These are phyloP conservation scores for Penicillium corylophilum DNA, from an alignment of 2,329 filamentous ascomycete species.

Conservation along the genomic window DNA sequence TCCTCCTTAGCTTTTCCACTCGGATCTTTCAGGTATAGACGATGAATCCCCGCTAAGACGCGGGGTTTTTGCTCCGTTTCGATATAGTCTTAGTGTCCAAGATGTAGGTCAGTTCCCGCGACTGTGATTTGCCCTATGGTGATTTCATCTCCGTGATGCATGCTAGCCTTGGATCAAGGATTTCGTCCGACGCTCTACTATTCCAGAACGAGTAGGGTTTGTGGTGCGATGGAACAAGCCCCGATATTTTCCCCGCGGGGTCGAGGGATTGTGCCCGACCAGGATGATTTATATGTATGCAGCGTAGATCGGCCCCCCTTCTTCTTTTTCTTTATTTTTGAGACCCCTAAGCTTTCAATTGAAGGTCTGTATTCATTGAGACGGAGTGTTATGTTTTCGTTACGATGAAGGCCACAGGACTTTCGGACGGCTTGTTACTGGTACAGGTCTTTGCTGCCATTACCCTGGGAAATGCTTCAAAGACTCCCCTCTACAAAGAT, in stretches of 20 bases:
- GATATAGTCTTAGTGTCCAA: slow-evolving; percentile 13
- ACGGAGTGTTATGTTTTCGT: background rate
- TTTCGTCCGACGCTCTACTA: slow-evolving; percentile 4
- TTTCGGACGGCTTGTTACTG: slow-evolving; percentile 27
- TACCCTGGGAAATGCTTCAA: slow-evolving; percentile 15
- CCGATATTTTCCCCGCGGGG: slow-evolving; percentile 7
- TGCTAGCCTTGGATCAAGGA: background rate
- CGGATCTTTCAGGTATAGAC: background rate
- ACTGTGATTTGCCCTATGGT: background rate
- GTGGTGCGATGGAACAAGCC: slow-evolving; percentile 1
- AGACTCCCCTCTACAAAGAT: slow-evolving; percentile 57
- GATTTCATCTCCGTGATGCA: slow-evolving; percentile 13
- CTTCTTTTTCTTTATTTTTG: background rate
- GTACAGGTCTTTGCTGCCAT: slow-evolving; percentile 21
- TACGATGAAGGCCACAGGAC: slow-evolving; percentile 16
- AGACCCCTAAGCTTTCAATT: background rate
- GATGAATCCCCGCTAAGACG: background rate
- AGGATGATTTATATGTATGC: slow-evolving; percentile 5
- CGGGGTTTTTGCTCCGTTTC: slow-evolving; percentile 18
- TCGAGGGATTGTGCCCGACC: background rate
- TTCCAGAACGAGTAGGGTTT: background rate
- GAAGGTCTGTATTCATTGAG: background rate
- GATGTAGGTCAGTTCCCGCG: slow-evolving; percentile 2
- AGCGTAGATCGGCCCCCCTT: background rate
- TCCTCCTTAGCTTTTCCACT: background rate